A percentile compares a stretch with the other conserved stretches of the same genome.
These are phyloP conservation scores for Saccharum officinarum DNA, from an alignment of 176 grass and related monocot genomes.

Conservation along the genomic window DNA sequence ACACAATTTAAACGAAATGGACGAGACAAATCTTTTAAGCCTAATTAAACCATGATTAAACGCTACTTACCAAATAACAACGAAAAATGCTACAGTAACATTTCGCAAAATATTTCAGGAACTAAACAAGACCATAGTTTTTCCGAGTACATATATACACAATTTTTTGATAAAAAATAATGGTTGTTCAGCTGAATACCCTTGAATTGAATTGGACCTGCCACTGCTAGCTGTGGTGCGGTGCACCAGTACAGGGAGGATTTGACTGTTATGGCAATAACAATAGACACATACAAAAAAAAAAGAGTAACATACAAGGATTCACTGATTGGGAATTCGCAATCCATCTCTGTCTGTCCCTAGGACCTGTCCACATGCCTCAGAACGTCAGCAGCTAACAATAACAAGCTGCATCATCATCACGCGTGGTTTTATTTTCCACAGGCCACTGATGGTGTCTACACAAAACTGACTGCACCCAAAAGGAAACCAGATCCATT, in stretches of 20 bases:
- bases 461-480: neutral
- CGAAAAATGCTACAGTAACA: no score
- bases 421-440: neutral
- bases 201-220: neutral
- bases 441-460: neutral
- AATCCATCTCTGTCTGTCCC: neutral
- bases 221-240: neutral
- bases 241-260: neutral
- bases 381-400: neutral
- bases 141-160: no score
- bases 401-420: neutral
- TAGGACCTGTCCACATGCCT: neutral
- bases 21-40: no score
- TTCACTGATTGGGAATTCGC: neutral
- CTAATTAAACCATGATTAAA: no score
- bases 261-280: neutral
- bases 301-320: neutral
- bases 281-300: neutral
- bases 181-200: no score
- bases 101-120: no score
- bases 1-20: no score
- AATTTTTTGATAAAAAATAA: no score
- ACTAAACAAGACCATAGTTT: no score
- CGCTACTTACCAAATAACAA: no score
- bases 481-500: neutral